A percentile compares a stretch with the other conserved stretches of the same genome.
Evolutionary conservation across 2,329 filamentous ascomycete species (phyloP).

Genomic region (Paraconiothyrium brasiliense): DNA sequence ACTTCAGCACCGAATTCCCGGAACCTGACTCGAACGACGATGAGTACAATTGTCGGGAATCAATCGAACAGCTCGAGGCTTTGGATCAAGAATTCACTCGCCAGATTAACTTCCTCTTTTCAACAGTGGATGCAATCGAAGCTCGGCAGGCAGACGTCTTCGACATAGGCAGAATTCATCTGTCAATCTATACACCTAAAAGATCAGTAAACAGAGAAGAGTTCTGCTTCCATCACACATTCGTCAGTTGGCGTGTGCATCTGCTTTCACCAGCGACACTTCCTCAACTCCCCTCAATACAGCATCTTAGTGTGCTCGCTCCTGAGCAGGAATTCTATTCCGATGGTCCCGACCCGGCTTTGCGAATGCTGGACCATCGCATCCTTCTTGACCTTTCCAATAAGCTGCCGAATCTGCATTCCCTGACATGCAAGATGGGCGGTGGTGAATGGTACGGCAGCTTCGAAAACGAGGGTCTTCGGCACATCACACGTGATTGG

Average conservation of each 20-base stretch:
- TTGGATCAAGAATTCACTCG: background rate
- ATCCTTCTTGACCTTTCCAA: background rate
- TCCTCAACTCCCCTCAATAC: background rate
- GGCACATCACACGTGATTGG: conserved; percentile 2
- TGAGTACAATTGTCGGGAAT: background rate
- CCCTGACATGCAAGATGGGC: background rate
- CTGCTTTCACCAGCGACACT: background rate
- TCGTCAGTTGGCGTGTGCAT: background rate
- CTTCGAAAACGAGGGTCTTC: background rate
- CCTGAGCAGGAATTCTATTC: background rate
- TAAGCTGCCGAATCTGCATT: conserved; percentile 3
- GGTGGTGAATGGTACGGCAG: conserved; percentile 4
- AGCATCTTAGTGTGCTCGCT: background rate
- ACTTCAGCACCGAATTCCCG: background rate
- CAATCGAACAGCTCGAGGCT: background rate
- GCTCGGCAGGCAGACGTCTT: background rate
- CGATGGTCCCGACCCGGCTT: background rate
- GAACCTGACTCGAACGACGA: background rate
- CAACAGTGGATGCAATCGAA: background rate
- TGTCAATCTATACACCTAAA: background rate
- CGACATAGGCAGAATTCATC: background rate
- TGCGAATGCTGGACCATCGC: background rate
- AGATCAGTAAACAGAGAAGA: background rate
- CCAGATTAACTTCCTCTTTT: background rate
- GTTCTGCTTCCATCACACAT: background rate